Evolutionary conservation across 495 filamentous ascomycete species (phyloP).

Genomic region (Penicillium cataractarum): DNA sequence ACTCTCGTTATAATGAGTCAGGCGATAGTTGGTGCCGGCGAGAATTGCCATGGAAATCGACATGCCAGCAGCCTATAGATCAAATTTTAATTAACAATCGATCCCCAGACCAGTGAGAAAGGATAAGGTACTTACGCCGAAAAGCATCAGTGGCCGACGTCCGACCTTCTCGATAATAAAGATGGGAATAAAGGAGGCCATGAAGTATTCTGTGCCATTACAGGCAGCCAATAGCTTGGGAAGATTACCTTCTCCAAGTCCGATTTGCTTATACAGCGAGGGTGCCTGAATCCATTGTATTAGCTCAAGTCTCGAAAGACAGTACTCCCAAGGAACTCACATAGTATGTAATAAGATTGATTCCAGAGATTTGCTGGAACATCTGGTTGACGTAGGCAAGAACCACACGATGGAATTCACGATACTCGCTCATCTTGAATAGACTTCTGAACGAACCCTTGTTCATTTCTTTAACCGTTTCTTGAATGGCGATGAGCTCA

Average conservation of each 20-base stretch:
- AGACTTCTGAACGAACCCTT: slow-evolving; percentile 62
- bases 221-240: slow-evolving; percentile 51
- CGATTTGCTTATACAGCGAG: slow-evolving; percentile 38
- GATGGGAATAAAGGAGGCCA: slow-evolving; percentile 68
- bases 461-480: slow-evolving; percentile 66
- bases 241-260: slow-evolving; percentile 45
- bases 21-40: slow-evolving; percentile 44
- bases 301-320: slow-evolving; percentile 38
- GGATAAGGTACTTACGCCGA: slow-evolving; percentile 49
- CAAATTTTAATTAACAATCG: slow-evolving; percentile 2
- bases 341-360: slow-evolving; percentile 73
- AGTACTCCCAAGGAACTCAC: slow-evolving; percentile 35
- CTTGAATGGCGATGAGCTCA: slow-evolving; percentile 58
- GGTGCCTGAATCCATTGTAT: slow-evolving; percentile 36
- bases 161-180: slow-evolving; percentile 67
- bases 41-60: slow-evolving; percentile 64
- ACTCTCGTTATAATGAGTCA: slow-evolving; percentile 33
- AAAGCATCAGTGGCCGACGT: slow-evolving; percentile 67
- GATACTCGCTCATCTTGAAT: slow-evolving; percentile 49
- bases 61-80: slow-evolving; percentile 54
- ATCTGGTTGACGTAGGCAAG: slow-evolving; percentile 64
- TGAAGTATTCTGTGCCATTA: slow-evolving; percentile 69
- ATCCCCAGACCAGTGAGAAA: no score
- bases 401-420: slow-evolving; percentile 67
- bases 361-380: slow-evolving; percentile 64